Evolutionary conservation across 2,329 filamentous ascomycete genomes (phyloP), one percentile per base, ranked within the genome.

Genomic region (Rhinocladiella mackenziei): DNA sequence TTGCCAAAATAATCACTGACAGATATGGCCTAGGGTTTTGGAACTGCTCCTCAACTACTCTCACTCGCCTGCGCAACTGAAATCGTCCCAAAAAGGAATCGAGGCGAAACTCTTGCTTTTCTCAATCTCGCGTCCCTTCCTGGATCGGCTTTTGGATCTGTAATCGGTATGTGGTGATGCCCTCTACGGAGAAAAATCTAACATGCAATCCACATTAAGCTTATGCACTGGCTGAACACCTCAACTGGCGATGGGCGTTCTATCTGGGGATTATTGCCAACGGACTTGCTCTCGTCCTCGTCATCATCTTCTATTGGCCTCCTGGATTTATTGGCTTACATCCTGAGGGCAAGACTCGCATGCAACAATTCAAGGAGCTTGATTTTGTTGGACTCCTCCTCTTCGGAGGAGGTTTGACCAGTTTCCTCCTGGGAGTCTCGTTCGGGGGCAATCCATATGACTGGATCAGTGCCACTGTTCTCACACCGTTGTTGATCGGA

Each of bases 331-430:
- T 45, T 7, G 43, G 29, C 5, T 15, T 50, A 9, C 47, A 46
- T 25, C 47, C 37, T 15, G 42, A 46, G 9, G 47, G 47, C 33
- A 50, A 50, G 25, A 50, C 23, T 10, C 30, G 43, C 25, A 33
- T 17, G 14, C 43, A 54, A 39, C 51, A 54, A 32, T 42, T 50
- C 26, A 28, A 40, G 13, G 45, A 49, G 15, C 41, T 54, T 11
- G 51, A 54, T 35, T 54, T 51, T 39, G 32, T 51, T 13, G 51
- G 48, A 17, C 25, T 54, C 14, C 25, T 54, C 6, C 34, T 54
- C 11, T 48, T 48, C 23, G 40, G 33, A 31, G 51, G 44, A 11
- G 51, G 51, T 8, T 28, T 54, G 11, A 50, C 45, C n/a, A 28
- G 38, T 4, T 54, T 54, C 33, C 40, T 54, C 28, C 14, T 54